phyloP scores from a whole-genome alignment of 83 land plant genomes.

The Picea abies region DNA sequence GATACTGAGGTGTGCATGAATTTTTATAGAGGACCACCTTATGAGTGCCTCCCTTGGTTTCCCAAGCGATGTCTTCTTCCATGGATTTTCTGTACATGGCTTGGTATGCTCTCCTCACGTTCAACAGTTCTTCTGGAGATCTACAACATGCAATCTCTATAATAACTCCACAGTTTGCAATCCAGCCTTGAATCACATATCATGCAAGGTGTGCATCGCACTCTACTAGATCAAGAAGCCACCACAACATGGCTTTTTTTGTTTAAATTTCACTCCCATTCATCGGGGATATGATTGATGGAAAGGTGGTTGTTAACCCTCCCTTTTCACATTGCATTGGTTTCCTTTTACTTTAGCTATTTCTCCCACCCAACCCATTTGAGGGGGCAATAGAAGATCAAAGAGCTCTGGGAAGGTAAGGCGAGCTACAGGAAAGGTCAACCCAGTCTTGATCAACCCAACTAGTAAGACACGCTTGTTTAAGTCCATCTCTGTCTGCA shows the following conservation, averaged over 20 bases:
- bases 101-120: constrained; percentile 47
- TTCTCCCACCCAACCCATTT: not conserved
- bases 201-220: constrained; percentile 52
- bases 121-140: constrained; percentile 58
- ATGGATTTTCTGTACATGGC: constrained; percentile 41
- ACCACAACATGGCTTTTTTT: constrained; percentile 59
- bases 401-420: not conserved
- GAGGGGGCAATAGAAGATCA: not conserved
- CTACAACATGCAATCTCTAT: constrained; percentile 44
- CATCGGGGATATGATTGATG: too few species aligned
- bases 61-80: constrained; percentile 66
- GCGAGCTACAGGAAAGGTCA: not conserved
- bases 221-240: constrained; percentile 60
- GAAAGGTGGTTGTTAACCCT: too few species aligned
- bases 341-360: too few species aligned
- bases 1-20: not conserved
- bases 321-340: too few species aligned
- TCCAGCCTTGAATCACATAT: constrained; percentile 29
- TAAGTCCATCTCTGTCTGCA: constrained; percentile 6
- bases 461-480: not conserved
- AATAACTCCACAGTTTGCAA: constrained; percentile 33
- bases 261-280: not conserved
- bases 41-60: constrained; percentile 47
- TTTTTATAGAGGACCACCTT: constrained; percentile 27
- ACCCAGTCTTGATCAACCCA: not conserved